Base-by-base conservation (phyloP, 164 flowering plant species). In the Nymphaea colorata region DNA sequence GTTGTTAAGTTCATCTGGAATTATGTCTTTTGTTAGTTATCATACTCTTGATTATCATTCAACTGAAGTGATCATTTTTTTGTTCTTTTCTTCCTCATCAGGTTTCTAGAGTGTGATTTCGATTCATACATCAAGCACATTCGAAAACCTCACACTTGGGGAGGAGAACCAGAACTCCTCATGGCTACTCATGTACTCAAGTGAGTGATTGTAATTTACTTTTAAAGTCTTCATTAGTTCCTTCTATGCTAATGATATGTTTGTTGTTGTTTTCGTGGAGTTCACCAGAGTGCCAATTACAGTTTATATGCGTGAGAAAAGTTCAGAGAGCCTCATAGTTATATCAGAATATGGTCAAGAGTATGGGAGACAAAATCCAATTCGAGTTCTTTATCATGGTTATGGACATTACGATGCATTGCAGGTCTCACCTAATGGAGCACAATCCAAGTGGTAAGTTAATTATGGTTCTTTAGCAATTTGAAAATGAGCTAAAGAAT, bases 91-190 rank as follows among this genome's bases (percentile, higher is more conserved):
- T 47, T 5, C 55, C 7, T 6, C 12, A 6, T 47, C 55, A 94
- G 98, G 97, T 94, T 94, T 79, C 72, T 94, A 41, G 99, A 94
- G 81, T 96, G 99, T 72, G 92, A 94, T 83, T 94, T 94, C 67
- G 93, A 94, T 66, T 70, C 83, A 3, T 91, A 94, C 69, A 83
- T 94, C 61, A 75, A 89, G n/a, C 81, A 84, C 65, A 91, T 94
- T 42, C 80, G 97, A 73, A 86, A 90, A 77, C 89, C 99, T 43
- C 92, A 88, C 74, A 87, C 88, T 6, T 94, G 99, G 99, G 99
- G 99, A 62, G 99, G 99, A 47, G 99, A 94, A 70, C 99, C 99
- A 63, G 99, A 94, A 77, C 78, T 94, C 68, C 74, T 94, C 74
- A 89, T 94, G 86, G 92, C 95, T 62, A 91, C 97, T 36, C 99